Percentiles rank a stretch among this genome's conserved stretches.
Conservation (phyloP, 768 basidiomycete genomes). For the Boletus patriciae region DNA sequence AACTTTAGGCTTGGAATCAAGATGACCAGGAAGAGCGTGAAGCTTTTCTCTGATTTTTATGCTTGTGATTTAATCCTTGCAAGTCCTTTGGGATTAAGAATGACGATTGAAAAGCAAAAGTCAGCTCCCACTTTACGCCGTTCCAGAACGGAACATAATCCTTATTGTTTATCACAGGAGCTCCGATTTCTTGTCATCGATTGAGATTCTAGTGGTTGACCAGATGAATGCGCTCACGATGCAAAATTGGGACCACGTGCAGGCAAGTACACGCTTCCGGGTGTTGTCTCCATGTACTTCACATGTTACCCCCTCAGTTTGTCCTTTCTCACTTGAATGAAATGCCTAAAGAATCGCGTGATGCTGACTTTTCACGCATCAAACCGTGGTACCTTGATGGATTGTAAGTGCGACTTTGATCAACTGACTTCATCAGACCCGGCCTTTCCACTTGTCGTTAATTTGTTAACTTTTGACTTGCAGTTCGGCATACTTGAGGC, state of each 20-base stretch:
- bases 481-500: slow-evolving; percentile 84
- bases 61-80: slow-evolving; percentile 89
- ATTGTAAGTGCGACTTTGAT: slow-evolving; percentile 57
- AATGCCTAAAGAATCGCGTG: slow-evolving; percentile 89
- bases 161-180: slow-evolving; percentile 46
- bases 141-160: background rate
- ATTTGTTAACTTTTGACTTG: background rate
- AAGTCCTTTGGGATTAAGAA: slow-evolving; percentile 87
- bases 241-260: slow-evolving; percentile 99
- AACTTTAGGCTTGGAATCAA: slow-evolving; percentile 92
- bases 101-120: slow-evolving; percentile 95
- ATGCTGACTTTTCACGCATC: slow-evolving; percentile 93
- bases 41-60: slow-evolving; percentile 90
- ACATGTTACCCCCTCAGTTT: slow-evolving; percentile 51
- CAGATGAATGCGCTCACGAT: slow-evolving; percentile 91
- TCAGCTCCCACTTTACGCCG: slow-evolving; percentile 37
- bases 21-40: slow-evolving; percentile 87
- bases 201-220: slow-evolving; percentile 89
- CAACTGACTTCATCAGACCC: too few species aligned
- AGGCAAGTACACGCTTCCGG: slow-evolving; percentile 49
- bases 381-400: slow-evolving; percentile 98
- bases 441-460: slow-evolving; percentile 32
- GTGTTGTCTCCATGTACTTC: background rate
- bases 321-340: slow-evolving; percentile 83
- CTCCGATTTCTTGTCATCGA: slow-evolving; percentile 89